Evolutionary conservation across 371 early-diverging fungal species (phyloP), one percentile per base, ranked within the genome.

Genomic region (Syncephalastrum racemosum): DNA sequence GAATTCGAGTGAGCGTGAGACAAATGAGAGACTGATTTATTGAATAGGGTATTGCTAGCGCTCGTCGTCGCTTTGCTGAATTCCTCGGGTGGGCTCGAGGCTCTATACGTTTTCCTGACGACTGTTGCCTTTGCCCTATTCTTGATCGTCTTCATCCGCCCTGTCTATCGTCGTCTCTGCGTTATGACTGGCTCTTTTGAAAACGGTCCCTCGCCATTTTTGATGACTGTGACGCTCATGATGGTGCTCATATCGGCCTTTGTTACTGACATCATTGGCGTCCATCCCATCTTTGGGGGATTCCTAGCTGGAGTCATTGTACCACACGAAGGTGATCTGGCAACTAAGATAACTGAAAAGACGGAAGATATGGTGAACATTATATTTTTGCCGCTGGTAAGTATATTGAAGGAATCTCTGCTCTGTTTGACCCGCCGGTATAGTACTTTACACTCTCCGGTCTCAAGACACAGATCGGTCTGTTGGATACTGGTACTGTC

Each of bases 271-370:
- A 80, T 88, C 48, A 88, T 93, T 58, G 96, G 97, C 27, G 85
- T 94, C 44, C 92, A 95, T 67, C 80, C 92, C 27, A 95, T 96
- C 54, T 96, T 97, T 78, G 98, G 98, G 18, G 92, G 87, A 3
- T 95, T 95, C 66, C 54, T 96, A 5, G 83, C 86, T 14, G 97
- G 97, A 4, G 75, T 92, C 25, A 88, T 93, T 39, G 79, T 91
- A 13, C 97, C 98, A 1, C 95, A 93, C 68, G 89, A 92, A 47
- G 79, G 86, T 52, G 94, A 95, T 19, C 88, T 97, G 61, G 88
- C 95, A 4, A 75, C 90, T 50, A 86, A 86, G 46, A 81, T 97
- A 16, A 89, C 93, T 4, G 94, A 95, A 59, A 89, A 93, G 72
- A 89, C 95, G 43, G 97, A 97, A 66, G 98, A 97, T 70, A 67